Conservation (phyloP, 768 basidiomycete genomes). For the Leccinum fibrillosum region DNA sequence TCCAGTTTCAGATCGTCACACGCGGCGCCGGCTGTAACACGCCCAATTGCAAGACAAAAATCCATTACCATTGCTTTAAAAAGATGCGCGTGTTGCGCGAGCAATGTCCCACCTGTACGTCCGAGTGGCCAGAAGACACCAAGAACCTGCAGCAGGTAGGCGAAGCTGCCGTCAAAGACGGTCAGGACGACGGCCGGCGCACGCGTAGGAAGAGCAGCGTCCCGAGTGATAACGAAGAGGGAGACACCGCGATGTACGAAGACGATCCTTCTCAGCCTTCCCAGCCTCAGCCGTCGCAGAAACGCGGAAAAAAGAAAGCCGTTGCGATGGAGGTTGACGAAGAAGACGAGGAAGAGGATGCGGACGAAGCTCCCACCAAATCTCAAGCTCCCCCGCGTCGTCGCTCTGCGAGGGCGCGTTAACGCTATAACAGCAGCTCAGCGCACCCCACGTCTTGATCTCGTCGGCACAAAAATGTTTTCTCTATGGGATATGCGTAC, state of each 20-base stretch:
- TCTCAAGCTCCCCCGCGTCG: slow-evolving; percentile 20
- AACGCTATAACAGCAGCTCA: background rate
- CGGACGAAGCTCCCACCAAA: slow-evolving; percentile 18
- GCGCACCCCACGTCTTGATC: background rate
- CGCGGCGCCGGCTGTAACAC: slow-evolving; percentile 62
- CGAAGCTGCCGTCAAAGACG: slow-evolving; percentile 63
- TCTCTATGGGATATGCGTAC: slow-evolving; percentile 13
- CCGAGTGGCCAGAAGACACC: slow-evolving; percentile 57
- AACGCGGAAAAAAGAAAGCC: slow-evolving; percentile 27
- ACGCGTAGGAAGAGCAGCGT: slow-evolving; percentile 32
- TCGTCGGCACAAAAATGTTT: background rate
- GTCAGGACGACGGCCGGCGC: slow-evolving; percentile 48
- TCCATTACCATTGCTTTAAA: slow-evolving; percentile 66
- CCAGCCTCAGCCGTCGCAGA: slow-evolving; percentile 27
- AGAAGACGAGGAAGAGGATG: slow-evolving; percentile 39
- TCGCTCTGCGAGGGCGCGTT: slow-evolving; percentile 19
- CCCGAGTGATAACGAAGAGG: slow-evolving; percentile 41
- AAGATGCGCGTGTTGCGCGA: slow-evolving; percentile 41
- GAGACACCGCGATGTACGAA: slow-evolving; percentile 34
- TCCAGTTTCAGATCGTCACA: slow-evolving; percentile 54
- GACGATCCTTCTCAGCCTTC: slow-evolving; percentile 33
- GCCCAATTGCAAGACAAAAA: slow-evolving; percentile 55
- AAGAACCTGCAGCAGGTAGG: slow-evolving; percentile 57
- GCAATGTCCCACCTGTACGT: slow-evolving; percentile 55
- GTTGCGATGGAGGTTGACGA: slow-evolving; percentile 44